Conservation (phyloP, 768 basidiomycete genomes). For the Podaxis mareebaensis region DNA sequence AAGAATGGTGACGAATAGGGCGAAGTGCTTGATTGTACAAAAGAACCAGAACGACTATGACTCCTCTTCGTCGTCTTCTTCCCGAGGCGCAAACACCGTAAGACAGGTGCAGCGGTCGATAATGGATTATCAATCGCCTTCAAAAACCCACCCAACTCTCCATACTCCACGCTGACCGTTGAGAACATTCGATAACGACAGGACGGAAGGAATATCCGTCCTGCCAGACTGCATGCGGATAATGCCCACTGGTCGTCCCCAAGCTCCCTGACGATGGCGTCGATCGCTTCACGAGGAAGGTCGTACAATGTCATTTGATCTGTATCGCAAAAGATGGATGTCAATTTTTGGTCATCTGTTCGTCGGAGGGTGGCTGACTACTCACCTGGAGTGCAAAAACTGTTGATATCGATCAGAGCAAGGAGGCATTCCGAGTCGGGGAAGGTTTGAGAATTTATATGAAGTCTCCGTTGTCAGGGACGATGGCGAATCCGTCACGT, state of each 20-base stretch:
- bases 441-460: not conserved
- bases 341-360: not conserved
- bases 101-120: not conserved
- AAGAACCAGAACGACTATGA: not conserved
- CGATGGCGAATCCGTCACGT: too few species aligned
- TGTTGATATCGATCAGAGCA: not conserved
- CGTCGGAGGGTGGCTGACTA: not conserved
- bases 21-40: not conserved
- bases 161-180: not conserved
- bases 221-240: conserved; percentile 1
- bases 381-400: not conserved
- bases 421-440: not conserved
- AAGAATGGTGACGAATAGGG: not conserved
- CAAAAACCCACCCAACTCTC: not conserved
- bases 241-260: not conserved
- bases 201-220: conserved; percentile 1
- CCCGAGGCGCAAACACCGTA: not conserved
- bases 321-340: not conserved
- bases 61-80: not conserved
- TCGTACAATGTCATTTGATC: not conserved
- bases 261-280: not conserved
- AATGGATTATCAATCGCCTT: not conserved
- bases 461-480: not conserved
- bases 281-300: conserved; percentile 5
- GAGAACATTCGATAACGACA: conserved; percentile 8